Evolutionary conservation across 2,329 filamentous ascomycete species (phyloP).

Genomic region (Pezizomycotina sp.): DNA sequence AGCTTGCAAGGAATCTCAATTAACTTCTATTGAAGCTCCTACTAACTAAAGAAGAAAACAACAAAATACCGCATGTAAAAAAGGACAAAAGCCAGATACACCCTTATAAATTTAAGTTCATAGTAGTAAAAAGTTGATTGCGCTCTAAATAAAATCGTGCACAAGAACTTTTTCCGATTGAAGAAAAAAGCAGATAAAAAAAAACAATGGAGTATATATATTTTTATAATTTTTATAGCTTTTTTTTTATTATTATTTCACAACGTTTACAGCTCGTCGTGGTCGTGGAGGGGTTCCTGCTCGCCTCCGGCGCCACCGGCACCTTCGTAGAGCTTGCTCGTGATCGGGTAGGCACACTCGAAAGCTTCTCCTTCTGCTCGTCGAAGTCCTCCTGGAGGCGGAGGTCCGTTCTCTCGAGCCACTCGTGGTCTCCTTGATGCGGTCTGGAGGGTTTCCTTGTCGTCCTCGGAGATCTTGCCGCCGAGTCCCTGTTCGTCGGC

Average conservation of each 20-base stretch:
- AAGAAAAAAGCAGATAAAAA: conserved; percentile 1
- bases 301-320: conserved; percentile 48
- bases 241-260: background rate
- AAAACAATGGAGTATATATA: too few species aligned
- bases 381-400: too few species aligned
- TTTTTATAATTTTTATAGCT: too few species aligned
- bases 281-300: conserved; percentile 51
- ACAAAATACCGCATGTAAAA: too few species aligned
- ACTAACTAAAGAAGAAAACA: too few species aligned
- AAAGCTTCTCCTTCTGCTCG: conserved; percentile 74
- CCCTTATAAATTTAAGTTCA: too few species aligned
- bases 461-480: conserved; percentile 95
- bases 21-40: too few species aligned
- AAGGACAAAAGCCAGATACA: too few species aligned
- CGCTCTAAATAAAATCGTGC: too few species aligned
- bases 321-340: conserved; percentile 80
- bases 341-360: conserved; percentile 96
- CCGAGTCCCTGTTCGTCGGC: conserved; percentile 92
- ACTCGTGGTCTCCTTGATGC: conserved; percentile 95
- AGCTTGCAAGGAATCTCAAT: too few species aligned
- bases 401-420: too few species aligned
- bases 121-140: too few species aligned
- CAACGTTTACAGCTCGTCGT: conserved; percentile 59
- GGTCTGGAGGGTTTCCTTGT: conserved; percentile 91
- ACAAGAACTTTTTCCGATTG: background rate